These are phyloP conservation scores for Cystobasidium onofrii DNA, from an alignment of 768 basidiomycete genomes.

Conservation along the genomic window DNA sequence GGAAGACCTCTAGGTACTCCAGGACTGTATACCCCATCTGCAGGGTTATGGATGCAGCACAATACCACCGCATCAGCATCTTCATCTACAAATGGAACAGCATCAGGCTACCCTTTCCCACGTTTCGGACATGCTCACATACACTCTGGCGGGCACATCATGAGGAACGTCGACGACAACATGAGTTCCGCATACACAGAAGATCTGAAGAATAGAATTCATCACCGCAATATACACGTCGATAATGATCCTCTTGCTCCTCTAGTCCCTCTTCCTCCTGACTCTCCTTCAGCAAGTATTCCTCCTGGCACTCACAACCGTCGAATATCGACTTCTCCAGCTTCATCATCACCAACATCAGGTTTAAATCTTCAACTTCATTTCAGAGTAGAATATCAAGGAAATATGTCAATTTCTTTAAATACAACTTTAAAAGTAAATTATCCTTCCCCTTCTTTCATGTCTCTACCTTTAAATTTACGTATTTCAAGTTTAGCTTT, in stretches of 20 bases:
- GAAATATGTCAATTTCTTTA: slow-evolving; percentile 72
- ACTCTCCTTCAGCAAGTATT: neutral
- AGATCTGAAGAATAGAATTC: neutral
- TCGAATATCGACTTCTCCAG: neutral
- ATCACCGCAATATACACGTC: neutral
- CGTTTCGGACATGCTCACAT: neutral
- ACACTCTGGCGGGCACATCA: neutral
- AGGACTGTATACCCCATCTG: neutral
- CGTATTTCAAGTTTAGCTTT: slow-evolving; percentile 84
- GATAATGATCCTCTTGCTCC: neutral
- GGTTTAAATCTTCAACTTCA: slow-evolving; percentile 70
- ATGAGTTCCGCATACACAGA: neutral
- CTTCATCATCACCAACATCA: neutral
- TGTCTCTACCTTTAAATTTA: slow-evolving; percentile 90
- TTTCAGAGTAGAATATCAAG: slow-evolving; percentile 64
- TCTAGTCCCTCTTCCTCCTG: neutral
- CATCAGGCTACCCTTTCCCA: neutral
- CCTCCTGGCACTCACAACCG: too few relatives aligned
- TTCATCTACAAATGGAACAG: neutral
- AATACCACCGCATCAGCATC: neutral
- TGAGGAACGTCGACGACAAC: neutral
- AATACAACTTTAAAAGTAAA: slow-evolving; percentile 91
- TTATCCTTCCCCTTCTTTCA: slow-evolving; percentile 91
- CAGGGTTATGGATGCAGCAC: neutral
- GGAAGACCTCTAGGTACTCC: slow-evolving; percentile 6